Evolutionary conservation across 345 rosid species (phyloP).

Genomic region (Eutrema heterophyllum): DNA sequence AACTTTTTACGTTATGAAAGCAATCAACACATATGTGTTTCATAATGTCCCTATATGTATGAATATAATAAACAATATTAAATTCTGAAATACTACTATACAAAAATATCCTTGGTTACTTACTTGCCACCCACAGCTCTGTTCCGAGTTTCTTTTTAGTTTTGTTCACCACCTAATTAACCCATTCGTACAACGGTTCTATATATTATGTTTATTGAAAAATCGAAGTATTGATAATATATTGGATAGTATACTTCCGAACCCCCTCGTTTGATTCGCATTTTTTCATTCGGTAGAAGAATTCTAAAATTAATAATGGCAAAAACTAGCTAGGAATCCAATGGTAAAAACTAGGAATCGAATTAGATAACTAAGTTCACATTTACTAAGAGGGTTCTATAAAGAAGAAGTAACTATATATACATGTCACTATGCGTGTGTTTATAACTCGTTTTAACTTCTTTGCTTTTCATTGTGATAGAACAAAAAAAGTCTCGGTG

Average conservation of each 20-base stretch:
- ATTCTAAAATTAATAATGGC: background rate
- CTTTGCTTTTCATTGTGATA: background rate
- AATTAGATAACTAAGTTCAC: background rate
- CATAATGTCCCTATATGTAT: background rate
- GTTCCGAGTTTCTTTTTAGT: background rate
- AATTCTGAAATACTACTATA: background rate
- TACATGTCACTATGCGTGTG: too few relatives aligned
- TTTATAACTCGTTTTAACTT: too few relatives aligned
- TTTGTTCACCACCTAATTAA: constrained; percentile 9
- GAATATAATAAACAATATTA: background rate
- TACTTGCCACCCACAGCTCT: background rate
- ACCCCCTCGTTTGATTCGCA: background rate
- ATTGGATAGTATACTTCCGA: background rate
- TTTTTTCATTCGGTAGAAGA: background rate
- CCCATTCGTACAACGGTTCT: background rate
- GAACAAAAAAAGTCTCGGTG: background rate
- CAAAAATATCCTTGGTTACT: background rate
- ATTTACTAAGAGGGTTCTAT: background rate
- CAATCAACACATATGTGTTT: constrained; percentile 3
- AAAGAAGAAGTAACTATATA: too few relatives aligned
- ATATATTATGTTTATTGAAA: background rate
- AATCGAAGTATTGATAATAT: background rate
- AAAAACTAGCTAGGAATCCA: too few relatives aligned
- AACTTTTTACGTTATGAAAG: constrained; percentile 15
- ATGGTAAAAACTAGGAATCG: too few relatives aligned